A percentile compares a stretch with the other conserved stretches of the same genome.
These are phyloP conservation scores for Helminthosporium solani DNA, from an alignment of 2,329 filamentous ascomycete genomes.

Conservation along the genomic window DNA sequence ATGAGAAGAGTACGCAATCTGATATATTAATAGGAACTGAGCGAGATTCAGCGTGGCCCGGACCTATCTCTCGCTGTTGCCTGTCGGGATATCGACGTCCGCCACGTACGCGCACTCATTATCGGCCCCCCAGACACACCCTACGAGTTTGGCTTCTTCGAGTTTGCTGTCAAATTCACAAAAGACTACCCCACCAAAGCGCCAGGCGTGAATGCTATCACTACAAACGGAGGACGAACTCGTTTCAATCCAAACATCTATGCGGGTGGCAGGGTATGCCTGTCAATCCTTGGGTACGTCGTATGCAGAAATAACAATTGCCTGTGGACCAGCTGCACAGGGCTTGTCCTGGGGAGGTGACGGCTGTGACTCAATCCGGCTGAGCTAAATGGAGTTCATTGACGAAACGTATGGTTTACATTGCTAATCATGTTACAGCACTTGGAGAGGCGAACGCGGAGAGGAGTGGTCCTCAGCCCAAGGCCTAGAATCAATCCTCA, in stretches of 20 bases:
- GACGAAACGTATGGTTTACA: background rate
- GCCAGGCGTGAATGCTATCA: slow-evolving; percentile 65
- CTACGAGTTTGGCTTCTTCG: slow-evolving; percentile 97
- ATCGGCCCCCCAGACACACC: slow-evolving; percentile 91
- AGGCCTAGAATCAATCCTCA: slow-evolving; percentile 86
- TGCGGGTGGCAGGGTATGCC: slow-evolving; percentile 82
- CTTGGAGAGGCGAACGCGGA: slow-evolving; percentile 85
- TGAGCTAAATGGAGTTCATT: background rate
- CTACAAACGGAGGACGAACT: slow-evolving; percentile 84
- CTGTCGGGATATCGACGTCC: slow-evolving; percentile 83
- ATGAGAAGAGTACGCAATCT: slow-evolving; percentile 9
- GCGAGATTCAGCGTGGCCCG: slow-evolving; percentile 76
- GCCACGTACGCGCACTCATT: slow-evolving; percentile 82
- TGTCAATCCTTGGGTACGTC: slow-evolving; percentile 82
- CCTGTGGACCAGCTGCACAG: background rate
- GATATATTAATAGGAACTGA: slow-evolving; percentile 66
- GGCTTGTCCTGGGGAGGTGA: slow-evolving; percentile 8
- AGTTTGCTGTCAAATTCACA: slow-evolving; percentile 79
- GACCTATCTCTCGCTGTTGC: slow-evolving; percentile 88
- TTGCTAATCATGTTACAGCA: slow-evolving; percentile 55
- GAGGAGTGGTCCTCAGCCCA: slow-evolving; percentile 98
- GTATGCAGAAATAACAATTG: background rate
- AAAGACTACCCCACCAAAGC: slow-evolving; percentile 78
- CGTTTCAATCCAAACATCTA: slow-evolving; percentile 99
- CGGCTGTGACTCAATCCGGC: background rate